These are phyloP conservation scores for Afroboletus lepidellus DNA, from an alignment of 1,284 basidiomycete species.

Conservation along the genomic window DNA sequence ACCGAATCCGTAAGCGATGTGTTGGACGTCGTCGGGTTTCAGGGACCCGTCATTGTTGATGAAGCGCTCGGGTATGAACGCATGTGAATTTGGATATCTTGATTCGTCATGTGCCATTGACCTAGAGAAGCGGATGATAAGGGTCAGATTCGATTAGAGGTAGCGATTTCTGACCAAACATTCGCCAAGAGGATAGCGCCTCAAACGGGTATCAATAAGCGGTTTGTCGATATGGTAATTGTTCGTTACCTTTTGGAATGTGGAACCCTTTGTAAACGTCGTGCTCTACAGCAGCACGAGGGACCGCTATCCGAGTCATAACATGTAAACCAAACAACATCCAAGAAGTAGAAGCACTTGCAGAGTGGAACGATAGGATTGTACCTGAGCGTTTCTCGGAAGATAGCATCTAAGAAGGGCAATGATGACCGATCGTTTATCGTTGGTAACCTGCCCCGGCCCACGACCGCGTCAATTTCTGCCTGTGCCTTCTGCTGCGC, in stretches of 20 bases:
- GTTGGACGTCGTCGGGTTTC: neutral
- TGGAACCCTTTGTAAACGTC: neutral
- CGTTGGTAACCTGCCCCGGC: too few relatives aligned
- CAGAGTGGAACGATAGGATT: too few relatives aligned
- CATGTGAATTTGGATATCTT: neutral
- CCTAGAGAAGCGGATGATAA: neutral
- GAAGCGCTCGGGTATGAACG: neutral
- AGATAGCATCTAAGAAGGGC: neutral
- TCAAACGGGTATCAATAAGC: neutral
- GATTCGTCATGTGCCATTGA: too few relatives aligned
- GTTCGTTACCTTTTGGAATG: neutral
- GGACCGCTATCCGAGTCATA: neutral
- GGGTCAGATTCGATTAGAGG: too few relatives aligned
- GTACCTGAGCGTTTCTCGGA: too few relatives aligned
- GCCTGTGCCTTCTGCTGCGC: too few relatives aligned
- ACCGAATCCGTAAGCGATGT: slow-evolving; percentile 9
- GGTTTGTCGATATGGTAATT: neutral
- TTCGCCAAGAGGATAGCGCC: slow-evolving; percentile 6
- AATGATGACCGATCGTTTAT: neutral
- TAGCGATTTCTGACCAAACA: neutral
- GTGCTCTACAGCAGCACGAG: neutral
- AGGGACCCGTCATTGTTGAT: neutral
- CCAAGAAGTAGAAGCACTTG: too few relatives aligned
- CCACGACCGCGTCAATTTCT: too few relatives aligned
- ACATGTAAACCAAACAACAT: too few relatives aligned